Evolutionary conservation across 73 alveolate species (phyloP), one percentile per base, ranked within the genome.

Genomic region (Paramecium biaurelia): DNA sequence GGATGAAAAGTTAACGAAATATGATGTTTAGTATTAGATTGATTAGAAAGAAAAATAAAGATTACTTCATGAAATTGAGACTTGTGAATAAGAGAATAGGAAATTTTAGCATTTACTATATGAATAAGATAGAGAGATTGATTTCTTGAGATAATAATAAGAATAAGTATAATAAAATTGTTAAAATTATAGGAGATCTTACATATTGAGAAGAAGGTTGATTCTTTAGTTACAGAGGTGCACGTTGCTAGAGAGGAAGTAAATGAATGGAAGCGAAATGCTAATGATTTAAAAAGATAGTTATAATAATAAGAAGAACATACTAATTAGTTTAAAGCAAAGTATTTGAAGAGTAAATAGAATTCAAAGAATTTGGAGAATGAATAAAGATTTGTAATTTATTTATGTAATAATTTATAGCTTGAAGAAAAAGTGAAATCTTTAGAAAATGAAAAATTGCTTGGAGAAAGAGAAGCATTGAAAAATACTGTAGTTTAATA

Each of bases 391-490:
- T 21, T 43, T 79, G 90, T 79, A 76, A 79, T 74, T 30, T 20
- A 14, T 1, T 1, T 24, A 32, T 23, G 2, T 5, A 14, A 42
- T 24, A 43, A 24, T 41, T 32, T 24, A 0, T 72, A 79, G 90
- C 23, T 79, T 10, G 90, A 79, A 43, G 90, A 79, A 79, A 79
- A 79, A n/a, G 28, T 79, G 18, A 79, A 79, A 23, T 20, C 47
- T 6, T 47, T 79, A 24, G 90, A 79, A 79, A 79, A 79, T 79
- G 90, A 79, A 47, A 79, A 42, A 79, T 43, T 79, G 11, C 24
- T 43, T 23, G 90, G 56, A 12, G 90, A 79, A n/a, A 79, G 90
- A 43, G 90, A 79, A 79, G 90, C 90, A 0, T 79, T 79, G 47
- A 79, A 79, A 24, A 23, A 43, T 38, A 79, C 45, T 20, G 90